Percentiles rank a stretch among this genome's conserved stretches.
Conservation (phyloP, 108 stramenopile genomes). For the Skeletonema costatum region DNA sequence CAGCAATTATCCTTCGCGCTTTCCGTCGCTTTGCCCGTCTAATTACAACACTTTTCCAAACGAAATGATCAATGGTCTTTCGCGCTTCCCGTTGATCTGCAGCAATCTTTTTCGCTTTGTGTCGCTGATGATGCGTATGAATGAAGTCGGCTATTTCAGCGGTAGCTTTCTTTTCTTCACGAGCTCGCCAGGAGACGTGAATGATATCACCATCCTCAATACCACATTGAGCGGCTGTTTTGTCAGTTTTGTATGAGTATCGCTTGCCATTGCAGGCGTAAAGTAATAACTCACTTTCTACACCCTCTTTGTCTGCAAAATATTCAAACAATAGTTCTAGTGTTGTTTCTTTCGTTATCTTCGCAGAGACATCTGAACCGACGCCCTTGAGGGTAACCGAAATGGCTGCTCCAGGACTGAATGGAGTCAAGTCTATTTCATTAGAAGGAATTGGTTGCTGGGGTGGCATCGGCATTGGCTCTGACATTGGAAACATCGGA, state of each 20-base stretch:
- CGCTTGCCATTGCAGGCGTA: background rate
- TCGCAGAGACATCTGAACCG: background rate
- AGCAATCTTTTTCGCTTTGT: background rate
- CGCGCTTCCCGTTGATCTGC: slow-evolving; percentile 3
- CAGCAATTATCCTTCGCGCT: background rate
- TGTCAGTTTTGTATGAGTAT: background rate
- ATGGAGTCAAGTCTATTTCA: slow-evolving; percentile 1
- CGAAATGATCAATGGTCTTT: background rate
- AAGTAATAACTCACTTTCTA: background rate
- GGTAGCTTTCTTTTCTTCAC: background rate
- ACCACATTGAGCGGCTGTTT: background rate
- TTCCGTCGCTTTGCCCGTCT: background rate
- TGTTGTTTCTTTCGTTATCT: background rate
- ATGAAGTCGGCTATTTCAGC: background rate
- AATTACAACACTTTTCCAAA: background rate
- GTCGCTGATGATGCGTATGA: background rate
- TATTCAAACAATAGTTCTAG: background rate
- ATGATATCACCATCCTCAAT: slow-evolving; percentile 4
- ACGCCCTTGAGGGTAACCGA: background rate
- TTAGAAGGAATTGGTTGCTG: background rate
- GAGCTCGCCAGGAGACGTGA: background rate
- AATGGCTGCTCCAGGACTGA: background rate
- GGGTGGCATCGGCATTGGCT: background rate
- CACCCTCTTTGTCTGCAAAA: background rate
- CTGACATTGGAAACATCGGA: background rate